Conservation (phyloP, 192 early-diverging fungal genomes). For the Coemansia sp. region DNA sequence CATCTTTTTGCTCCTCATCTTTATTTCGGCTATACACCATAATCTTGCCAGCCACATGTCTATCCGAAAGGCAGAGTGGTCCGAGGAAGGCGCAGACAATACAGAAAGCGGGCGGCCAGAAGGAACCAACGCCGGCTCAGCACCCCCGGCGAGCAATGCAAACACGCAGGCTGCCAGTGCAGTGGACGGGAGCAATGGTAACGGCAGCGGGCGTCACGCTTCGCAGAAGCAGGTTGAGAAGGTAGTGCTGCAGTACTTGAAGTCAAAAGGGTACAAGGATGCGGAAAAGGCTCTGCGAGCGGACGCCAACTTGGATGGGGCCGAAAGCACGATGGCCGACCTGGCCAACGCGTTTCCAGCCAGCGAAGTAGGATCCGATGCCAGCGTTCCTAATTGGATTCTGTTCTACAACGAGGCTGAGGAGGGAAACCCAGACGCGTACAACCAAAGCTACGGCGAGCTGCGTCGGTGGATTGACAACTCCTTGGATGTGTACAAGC, state of each 20-base stretch:
- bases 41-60: background rate
- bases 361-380: constrained; percentile 51
- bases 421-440: constrained; percentile 76
- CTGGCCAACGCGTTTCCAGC: constrained; percentile 40
- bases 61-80: background rate
- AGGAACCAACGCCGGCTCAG: background rate
- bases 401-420: constrained; percentile 66
- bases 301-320: constrained; percentile 50
- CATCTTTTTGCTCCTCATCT: too few relatives aligned
- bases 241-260: constrained; percentile 63
- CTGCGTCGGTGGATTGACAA: constrained; percentile 87
- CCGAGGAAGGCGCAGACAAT: background rate
- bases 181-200: background rate
- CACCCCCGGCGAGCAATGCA: background rate
- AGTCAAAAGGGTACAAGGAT: constrained; percentile 65
- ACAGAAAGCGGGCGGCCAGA: too few relatives aligned
- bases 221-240: constrained; percentile 52
- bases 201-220: constrained; percentile 14
- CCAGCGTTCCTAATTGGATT: constrained; percentile 60
- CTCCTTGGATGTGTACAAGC: constrained; percentile 91
- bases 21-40: background rate
- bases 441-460: constrained; percentile 71
- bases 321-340: constrained; percentile 47
- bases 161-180: background rate
- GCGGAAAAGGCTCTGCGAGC: constrained; percentile 61